Percentiles rank a stretch among this genome's conserved stretches.
phyloP scores from a whole-genome alignment of 768 basidiomycete genomes.

The Lentinula sp. region DNA sequence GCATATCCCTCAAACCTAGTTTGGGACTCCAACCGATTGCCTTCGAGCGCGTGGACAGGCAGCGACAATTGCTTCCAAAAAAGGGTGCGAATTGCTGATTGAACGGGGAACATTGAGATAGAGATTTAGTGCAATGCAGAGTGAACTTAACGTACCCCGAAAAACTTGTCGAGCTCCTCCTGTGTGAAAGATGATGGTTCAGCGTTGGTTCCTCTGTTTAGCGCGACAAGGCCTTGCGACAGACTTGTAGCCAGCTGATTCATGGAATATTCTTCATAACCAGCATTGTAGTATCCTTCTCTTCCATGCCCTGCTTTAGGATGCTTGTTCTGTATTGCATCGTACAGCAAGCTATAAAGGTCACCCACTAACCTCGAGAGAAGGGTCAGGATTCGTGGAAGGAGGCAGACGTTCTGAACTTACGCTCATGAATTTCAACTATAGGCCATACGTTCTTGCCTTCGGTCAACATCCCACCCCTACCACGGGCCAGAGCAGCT shows the following conservation, averaged over 20 bases:
- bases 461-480: conserved; percentile 16
- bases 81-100: conserved; percentile 1
- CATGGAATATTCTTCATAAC: conserved; percentile 13
- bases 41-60: conserved; percentile 10
- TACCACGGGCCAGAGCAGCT: conserved; percentile 11
- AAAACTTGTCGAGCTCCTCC: conserved; percentile 23
- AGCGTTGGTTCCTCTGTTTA: conserved; percentile 12
- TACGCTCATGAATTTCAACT: conserved; percentile 19
- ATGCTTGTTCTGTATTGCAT: conserved; percentile 10
- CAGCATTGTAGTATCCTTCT: conserved; percentile 19
- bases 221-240: conserved; percentile 10
- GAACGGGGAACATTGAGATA: not conserved
- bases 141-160: not conserved
- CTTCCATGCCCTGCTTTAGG: conserved; percentile 15
- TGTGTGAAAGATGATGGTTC: conserved; percentile 27
- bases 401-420: not conserved
- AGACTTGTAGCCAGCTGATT: conserved; percentile 11
- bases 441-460: conserved; percentile 20
- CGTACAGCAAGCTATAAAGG: conserved; percentile 12
- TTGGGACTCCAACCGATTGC: conserved; percentile 30
- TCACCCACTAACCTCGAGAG: conserved; percentile 8
- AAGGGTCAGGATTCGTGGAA: not conserved
- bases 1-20: conserved; percentile 24
- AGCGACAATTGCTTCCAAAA: not conserved
- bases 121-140: not conserved